These are phyloP conservation scores for Aspergillus jensenii DNA, from an alignment of 2,329 filamentous ascomycete species.

Conservation along the genomic window DNA sequence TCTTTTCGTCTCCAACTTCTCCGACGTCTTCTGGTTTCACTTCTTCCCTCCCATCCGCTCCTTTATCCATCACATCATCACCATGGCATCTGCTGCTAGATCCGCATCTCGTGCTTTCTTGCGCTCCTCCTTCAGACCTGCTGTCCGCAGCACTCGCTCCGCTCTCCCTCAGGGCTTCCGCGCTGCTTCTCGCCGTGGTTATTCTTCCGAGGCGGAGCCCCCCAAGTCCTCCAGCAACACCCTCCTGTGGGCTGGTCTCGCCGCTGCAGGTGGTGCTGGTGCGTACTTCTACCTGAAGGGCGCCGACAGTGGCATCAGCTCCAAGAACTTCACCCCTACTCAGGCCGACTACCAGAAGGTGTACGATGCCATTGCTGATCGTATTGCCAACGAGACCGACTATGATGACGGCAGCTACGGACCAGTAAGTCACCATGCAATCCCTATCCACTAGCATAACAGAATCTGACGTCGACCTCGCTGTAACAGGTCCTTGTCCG, in stretches of 20 bases:
- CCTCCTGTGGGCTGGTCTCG: conserved; percentile 61
- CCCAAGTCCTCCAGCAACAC: conserved; percentile 53
- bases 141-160: conserved; percentile 59
- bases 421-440: conserved; percentile 54
- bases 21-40: conserved; percentile 10
- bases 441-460: background rate
- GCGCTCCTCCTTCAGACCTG: conserved; percentile 43
- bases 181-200: conserved; percentile 73
- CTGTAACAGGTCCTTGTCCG: conserved; percentile 67
- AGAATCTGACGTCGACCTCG: conserved; percentile 3
- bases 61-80: conserved; percentile 8
- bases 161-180: conserved; percentile 64
- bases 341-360: conserved; percentile 93
- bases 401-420: conserved; percentile 98
- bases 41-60: conserved; percentile 9
- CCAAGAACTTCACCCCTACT: conserved; percentile 66
- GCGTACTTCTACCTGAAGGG: conserved; percentile 64
- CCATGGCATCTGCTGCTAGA: conserved; percentile 35
- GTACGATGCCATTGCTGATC: conserved; percentile 80
- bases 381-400: conserved; percentile 83
- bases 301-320: conserved; percentile 35
- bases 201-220: conserved; percentile 66
- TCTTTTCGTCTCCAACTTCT: conserved; percentile 9
- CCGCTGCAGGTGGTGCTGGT: conserved; percentile 61
- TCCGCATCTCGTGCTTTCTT: conserved; percentile 44